Evolutionary conservation across 805 yeast species (phyloP).

Genomic region (Saturnispora zaruensis): DNA sequence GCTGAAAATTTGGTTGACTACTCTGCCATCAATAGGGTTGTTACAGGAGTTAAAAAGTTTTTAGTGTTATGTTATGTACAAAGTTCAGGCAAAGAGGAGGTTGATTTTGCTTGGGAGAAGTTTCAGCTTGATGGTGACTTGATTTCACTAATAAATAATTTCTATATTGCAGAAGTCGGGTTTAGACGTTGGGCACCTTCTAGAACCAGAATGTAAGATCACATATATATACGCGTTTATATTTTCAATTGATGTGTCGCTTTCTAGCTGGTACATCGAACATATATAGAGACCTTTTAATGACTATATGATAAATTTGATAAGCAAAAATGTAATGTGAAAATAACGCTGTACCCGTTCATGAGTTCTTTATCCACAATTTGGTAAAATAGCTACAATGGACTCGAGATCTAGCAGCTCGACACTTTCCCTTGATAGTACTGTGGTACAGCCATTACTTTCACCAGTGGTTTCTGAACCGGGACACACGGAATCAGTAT

Average conservation of each 20-base stretch:
- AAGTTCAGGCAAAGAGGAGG: slow-evolving; percentile 32
- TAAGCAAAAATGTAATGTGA: not conserved
- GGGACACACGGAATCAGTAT: not conserved
- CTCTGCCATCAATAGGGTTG: slow-evolving; percentile 66
- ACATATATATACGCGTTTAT: not conserved
- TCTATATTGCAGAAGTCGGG: slow-evolving; percentile 54
- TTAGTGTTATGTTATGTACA: slow-evolving; percentile 63
- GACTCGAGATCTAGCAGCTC: not conserved
- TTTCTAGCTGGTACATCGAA: not conserved
- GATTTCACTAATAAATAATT: slow-evolving; percentile 29
- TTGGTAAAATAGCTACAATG: not conserved
- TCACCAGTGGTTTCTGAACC: slow-evolving; percentile 4
- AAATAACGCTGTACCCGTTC: not conserved
- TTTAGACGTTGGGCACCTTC: slow-evolving; percentile 83
- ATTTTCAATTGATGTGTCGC: not conserved
- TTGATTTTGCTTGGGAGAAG: slow-evolving; percentile 14
- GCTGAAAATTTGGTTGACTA: slow-evolving; percentile 44
- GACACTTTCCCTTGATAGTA: not conserved
- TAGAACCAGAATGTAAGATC: slow-evolving; percentile 59
- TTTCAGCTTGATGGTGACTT: slow-evolving; percentile 9
- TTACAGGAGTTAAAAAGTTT: slow-evolving; percentile 79
- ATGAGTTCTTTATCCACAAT: not conserved
- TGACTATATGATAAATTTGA: not conserved
- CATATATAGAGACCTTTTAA: not conserved
- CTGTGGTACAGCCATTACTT: not conserved